Evolutionary conservation across 495 filamentous ascomycete genomes (phyloP), one percentile per base, ranked within the genome.

Genomic region (Daldinia childiae): DNA sequence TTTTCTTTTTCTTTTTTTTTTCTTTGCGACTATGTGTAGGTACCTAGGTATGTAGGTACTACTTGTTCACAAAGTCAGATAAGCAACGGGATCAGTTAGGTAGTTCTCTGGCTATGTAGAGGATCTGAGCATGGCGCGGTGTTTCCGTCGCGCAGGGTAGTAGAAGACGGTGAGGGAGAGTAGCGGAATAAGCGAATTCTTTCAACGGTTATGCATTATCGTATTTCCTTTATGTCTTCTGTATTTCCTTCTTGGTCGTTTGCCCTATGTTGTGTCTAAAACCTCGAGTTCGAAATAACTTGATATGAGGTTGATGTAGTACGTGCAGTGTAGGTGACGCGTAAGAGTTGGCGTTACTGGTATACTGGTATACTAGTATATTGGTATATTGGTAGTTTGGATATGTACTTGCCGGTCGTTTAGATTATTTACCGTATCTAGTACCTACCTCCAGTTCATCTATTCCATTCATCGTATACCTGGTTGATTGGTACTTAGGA

Each of bases 191-290:
- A 54, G 15, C 26, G 26, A 24, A 3, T 5, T 24, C 14, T 48
- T 48, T 12, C 50, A 30, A 54, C 26, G 50, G 50, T 12, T 17
- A 29, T 54, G 50, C 50, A 54, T 51, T 4, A 30, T 30, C 27
- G 9, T 50, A 48, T 51, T 43, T 55, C 17, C 24, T 34, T 52
- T 30, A 6, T 27, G 6, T 36, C 50, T 15, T 41, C n/a, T 24
- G 58, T 68, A 27, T 26, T 32, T 7, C 34, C 63, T 14, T 56
- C 26, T 21, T 43, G 39, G 51, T 36, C 48, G 14, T 36, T 64
- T 50, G 59, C 64, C 69, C 63, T 60, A 56, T 61, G 52, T 54
- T 11, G 41, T 62, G 64, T 51, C 45, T 57, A 12, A 55, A 29
- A 55, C 26, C 32, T 55, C 11, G 50, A 54, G 12, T 17, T 54